Evolutionary conservation across 164 flowering plant genomes (phyloP), one percentile per base, ranked within the genome.

Genomic region (Tinospora cordifolia): DNA sequence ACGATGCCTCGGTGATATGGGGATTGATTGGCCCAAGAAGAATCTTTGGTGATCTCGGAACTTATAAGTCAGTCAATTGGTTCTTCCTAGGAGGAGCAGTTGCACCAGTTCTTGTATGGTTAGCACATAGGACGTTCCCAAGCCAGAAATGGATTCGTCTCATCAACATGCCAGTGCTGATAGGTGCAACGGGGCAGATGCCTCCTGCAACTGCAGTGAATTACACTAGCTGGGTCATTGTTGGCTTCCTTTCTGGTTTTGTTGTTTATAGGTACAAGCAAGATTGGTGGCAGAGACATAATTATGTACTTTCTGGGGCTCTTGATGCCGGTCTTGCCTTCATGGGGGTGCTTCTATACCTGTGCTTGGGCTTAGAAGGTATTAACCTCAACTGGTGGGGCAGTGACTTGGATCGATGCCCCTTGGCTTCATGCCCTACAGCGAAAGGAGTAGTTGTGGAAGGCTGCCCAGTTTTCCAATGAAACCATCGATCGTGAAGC

Each of bases 1-100:
- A 86, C 39, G 93, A 93, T 57, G 93, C 98, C 1, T 90, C 97
- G 0, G 93, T 93, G 6, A 82, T 90, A 6, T 93, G 95, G 95
- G 98, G 97, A 4, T 65, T 90, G 64, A 82, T 93, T 21, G 95
- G 94, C 0, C 97, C 96, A 0, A 80, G 88, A 0, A 74, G 87
- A 67, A 87, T 90, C 15, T 88, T 90, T 10, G 96, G 96, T 2
- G 85, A 88, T 67, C 74, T 81, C 17, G 93, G 97, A 0, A 49
- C 66, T 0, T 90, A 92, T 26, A 69, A 44, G 11, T 80, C 81
- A 0, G 66, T 92, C 25, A 90, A 88, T 62, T 87, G 94, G 94
- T 92, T 86, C 81, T 92, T 92, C 82, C 73, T 88, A 8, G 87
- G 34, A 0, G 94, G 96, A 5, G 96, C 96, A 1, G 41, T 88